A percentile compares a stretch with the other conserved stretches of the same genome.
Evolutionary conservation across 2,329 filamentous ascomycete species (phyloP).

Genomic region (Keithomyces neogunnii): DNA sequence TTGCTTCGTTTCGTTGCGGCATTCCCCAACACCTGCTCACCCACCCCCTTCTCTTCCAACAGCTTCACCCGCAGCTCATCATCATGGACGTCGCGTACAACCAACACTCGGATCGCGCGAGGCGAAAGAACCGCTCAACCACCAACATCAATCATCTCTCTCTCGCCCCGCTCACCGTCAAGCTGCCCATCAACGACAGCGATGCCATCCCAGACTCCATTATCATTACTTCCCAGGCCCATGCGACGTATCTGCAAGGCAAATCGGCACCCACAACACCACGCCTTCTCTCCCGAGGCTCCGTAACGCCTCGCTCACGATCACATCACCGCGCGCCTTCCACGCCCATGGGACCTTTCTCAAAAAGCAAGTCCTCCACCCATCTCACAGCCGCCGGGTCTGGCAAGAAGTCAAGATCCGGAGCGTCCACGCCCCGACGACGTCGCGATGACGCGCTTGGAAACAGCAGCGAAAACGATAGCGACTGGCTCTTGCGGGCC

Average conservation of each 20-base stretch:
- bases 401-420: conserved; percentile 15
- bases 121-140: conserved; percentile 50
- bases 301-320: conserved; percentile 40
- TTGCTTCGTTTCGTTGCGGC: neutral
- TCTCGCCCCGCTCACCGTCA: conserved; percentile 55
- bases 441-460: conserved; percentile 22
- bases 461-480: conserved; percentile 36
- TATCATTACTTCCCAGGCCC: conserved; percentile 20
- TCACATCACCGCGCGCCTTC: conserved; percentile 34
- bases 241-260: conserved; percentile 48
- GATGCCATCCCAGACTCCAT: conserved; percentile 34
- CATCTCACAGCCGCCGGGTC: conserved; percentile 32
- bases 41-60: neutral
- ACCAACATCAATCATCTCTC: conserved; percentile 52
- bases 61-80: too few relatives aligned
- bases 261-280: conserved; percentile 58
- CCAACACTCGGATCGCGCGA: conserved; percentile 47
- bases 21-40: neutral
- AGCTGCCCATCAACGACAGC: conserved; percentile 48
- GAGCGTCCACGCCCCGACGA: conserved; percentile 26
- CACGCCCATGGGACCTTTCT: conserved; percentile 27
- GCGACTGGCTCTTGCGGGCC: conserved; percentile 57
- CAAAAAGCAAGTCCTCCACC: conserved; percentile 57
- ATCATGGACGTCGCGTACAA: conserved; percentile 52
- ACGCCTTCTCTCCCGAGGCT: conserved; percentile 47